A percentile compares a stretch with the other conserved stretches of the same genome.
These are phyloP conservation scores for Simplicillium sp. DNA, from an alignment of 2,329 filamentous ascomycete genomes.

Conservation along the genomic window DNA sequence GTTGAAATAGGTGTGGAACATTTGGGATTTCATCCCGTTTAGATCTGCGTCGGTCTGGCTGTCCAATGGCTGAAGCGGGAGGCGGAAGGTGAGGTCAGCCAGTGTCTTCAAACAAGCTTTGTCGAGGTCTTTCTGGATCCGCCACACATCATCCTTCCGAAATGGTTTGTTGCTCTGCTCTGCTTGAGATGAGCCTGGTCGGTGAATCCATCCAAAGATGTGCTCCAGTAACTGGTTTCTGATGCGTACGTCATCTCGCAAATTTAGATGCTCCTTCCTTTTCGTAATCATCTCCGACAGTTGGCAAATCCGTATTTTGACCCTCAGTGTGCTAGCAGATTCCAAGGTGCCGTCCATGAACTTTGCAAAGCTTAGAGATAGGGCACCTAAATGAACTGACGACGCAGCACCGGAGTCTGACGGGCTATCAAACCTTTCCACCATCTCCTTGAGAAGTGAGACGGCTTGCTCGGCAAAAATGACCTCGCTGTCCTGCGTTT, in stretches of 20 bases:
- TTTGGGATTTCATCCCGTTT: conserved; percentile 59
- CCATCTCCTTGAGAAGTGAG: conserved; percentile 51
- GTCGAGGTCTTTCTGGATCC: conserved; percentile 57
- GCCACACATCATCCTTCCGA: conserved; percentile 46
- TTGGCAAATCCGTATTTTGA: conserved; percentile 62
- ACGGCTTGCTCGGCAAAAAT: conserved; percentile 60
- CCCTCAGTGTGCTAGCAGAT: conserved; percentile 44
- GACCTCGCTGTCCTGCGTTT: conserved; percentile 49
- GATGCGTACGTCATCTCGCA: conserved; percentile 59
- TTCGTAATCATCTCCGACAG: conserved; percentile 55
- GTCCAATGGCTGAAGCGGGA: conserved; percentile 57
- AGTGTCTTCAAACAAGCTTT: conserved; percentile 55
- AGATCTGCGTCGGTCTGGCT: conserved; percentile 56
- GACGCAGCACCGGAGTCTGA: conserved; percentile 53
- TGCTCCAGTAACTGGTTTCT: conserved; percentile 60
- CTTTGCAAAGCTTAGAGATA: conserved; percentile 58
- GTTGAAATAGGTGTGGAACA: conserved; percentile 66
- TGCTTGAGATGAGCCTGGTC: conserved; percentile 41
- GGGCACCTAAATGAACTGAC: conserved; percentile 52
- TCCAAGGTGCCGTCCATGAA: conserved; percentile 53
- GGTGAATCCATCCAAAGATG: conserved; percentile 59
- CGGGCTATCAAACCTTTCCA: conserved; percentile 54
- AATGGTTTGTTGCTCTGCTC: conserved; percentile 29
- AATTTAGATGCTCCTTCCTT: conserved; percentile 58
- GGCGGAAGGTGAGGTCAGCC: conserved; percentile 55